Conservation (phyloP, 192 early-diverging fungal genomes). For the Chytriomyces confervae region DNA sequence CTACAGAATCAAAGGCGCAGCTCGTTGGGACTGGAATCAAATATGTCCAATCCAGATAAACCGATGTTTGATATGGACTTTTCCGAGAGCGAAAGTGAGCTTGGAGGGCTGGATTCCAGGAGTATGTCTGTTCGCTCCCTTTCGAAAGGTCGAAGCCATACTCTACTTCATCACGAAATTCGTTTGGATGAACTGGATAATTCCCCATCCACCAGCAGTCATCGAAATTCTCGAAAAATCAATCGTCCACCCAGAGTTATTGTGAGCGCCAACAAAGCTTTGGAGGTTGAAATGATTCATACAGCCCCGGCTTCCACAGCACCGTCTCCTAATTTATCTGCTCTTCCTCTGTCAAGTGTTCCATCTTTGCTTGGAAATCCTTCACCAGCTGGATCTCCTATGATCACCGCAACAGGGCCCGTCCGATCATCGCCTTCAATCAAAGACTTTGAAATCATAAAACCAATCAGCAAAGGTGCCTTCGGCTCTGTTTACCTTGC, state of each 20-base stretch:
- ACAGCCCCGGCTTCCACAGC: slow-evolving; percentile 14
- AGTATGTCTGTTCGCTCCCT: slow-evolving; percentile 27
- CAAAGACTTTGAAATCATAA: slow-evolving; percentile 90
- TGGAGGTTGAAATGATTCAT: slow-evolving; percentile 54
- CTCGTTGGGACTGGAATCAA: slow-evolving; percentile 15
- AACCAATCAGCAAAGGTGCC: slow-evolving; percentile 88
- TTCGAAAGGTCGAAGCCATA: slow-evolving; percentile 15
- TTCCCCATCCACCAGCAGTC: slow-evolving; percentile 14
- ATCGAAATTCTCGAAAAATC: slow-evolving; percentile 9
- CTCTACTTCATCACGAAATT: not conserved
- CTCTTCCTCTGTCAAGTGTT: slow-evolving; percentile 18
- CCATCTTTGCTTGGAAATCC: not conserved
- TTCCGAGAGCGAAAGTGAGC: slow-evolving; percentile 25
- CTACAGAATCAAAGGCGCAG: slow-evolving; percentile 11
- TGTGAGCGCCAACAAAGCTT: slow-evolving; percentile 46
- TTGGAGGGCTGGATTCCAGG: slow-evolving; percentile 4
- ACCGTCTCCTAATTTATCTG: slow-evolving; percentile 27
- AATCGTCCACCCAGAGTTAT: slow-evolving; percentile 50
- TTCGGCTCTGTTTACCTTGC: slow-evolving; percentile 88
- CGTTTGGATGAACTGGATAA: slow-evolving; percentile 2
- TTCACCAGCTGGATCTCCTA: slow-evolving; percentile 5
- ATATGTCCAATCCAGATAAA: slow-evolving; percentile 9
- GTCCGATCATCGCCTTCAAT: slow-evolving; percentile 71
- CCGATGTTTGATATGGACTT: slow-evolving; percentile 13
- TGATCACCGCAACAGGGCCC: not conserved